Evolutionary conservation across 2,329 filamentous ascomycete genomes (phyloP), one percentile per base, ranked within the genome.

Genomic region (Aureobasidium zeae): DNA sequence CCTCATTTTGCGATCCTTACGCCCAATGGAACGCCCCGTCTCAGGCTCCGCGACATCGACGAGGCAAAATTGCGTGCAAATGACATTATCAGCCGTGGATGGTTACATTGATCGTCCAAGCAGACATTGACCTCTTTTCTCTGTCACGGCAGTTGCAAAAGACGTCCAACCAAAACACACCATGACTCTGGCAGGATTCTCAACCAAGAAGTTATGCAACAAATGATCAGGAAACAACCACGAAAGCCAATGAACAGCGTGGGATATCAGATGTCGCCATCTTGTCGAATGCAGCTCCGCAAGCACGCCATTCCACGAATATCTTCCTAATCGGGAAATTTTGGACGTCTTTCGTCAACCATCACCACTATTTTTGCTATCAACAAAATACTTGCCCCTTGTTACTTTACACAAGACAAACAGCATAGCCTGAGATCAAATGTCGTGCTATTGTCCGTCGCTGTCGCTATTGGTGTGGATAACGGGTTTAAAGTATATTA

Each of bases 291-390:
- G 29, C 22, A 26, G 29, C 33, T 21, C 38, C 29, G 29, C 32
- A 33, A 42, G 37, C 37, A 41, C 37, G 37, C 37, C 37, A 41
- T 41, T 30, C 15, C 28, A 26, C 26, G 22, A 33, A 25, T 33
- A 28, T 32, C 29, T 33, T 42, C 38, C 38, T 26, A 8, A 32
- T 26, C 33, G 30, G 38, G 38, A 16, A 33, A 42, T 42, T 42
- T 16, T 42, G 20, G 15, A 42, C 38, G 16, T 42, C 37, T 26
- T 25, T 11, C 11, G 7, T 25, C 22, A n/a, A n/a, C n/a, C n/a
- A n/a, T n/a, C n/a, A n/a, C n/a, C n/a, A n/a, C n/a, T n/a, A n/a
- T n/a, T n/a, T n/a, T n/a, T 31, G 29, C 12, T 35, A 6, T 6
- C 39, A 13, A 4, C 22, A 44, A 28, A 32, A 3, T 26, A 34